Evolutionary conservation across 73 alveolate genomes (phyloP).

Genomic region (Paramecium biaurelia): DNA sequence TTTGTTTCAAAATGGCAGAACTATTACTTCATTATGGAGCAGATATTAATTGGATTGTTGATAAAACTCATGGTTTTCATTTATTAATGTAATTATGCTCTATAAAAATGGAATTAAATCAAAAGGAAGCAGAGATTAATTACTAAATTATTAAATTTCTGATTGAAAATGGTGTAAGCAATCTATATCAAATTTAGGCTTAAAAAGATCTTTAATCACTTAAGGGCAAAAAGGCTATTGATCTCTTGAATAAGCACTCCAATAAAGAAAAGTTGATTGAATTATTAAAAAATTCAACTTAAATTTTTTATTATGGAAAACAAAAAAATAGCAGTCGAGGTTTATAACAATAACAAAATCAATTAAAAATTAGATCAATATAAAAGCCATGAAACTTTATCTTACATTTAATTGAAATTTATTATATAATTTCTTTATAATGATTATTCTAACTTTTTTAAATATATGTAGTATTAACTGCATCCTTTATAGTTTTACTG

Average conservation of each 20-base stretch:
- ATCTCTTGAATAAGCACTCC: slow-evolving; percentile 33
- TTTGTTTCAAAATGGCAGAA: slow-evolving; percentile 83
- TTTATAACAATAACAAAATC: background rate
- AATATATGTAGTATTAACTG: background rate
- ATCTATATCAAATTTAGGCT: background rate
- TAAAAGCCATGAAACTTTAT: background rate
- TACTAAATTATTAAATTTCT: slow-evolving; percentile 71
- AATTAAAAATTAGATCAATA: background rate
- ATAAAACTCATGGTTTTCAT: slow-evolving; percentile 71
- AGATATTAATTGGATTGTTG: slow-evolving; percentile 73
- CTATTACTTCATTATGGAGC: slow-evolving; percentile 79
- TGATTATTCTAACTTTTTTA: background rate
- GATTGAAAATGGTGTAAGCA: slow-evolving; percentile 72
- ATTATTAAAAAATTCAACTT: background rate
- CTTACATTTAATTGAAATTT: background rate
- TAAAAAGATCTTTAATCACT: slow-evolving; percentile 36
- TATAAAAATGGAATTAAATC: slow-evolving; percentile 61
- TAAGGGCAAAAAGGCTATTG: slow-evolving; percentile 51
- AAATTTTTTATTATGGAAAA: slow-evolving; percentile 51
- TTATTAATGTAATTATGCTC: slow-evolving; percentile 78
- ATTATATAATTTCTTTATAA: background rate
- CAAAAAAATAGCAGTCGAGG: background rate
- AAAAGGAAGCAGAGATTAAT: slow-evolving; percentile 68
- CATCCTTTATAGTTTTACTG: background rate
- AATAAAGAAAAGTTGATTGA: slow-evolving; percentile 53